phyloP scores from a whole-genome alignment of 148 eudicot species.

The Vaccinium vitisidaea region DNA sequence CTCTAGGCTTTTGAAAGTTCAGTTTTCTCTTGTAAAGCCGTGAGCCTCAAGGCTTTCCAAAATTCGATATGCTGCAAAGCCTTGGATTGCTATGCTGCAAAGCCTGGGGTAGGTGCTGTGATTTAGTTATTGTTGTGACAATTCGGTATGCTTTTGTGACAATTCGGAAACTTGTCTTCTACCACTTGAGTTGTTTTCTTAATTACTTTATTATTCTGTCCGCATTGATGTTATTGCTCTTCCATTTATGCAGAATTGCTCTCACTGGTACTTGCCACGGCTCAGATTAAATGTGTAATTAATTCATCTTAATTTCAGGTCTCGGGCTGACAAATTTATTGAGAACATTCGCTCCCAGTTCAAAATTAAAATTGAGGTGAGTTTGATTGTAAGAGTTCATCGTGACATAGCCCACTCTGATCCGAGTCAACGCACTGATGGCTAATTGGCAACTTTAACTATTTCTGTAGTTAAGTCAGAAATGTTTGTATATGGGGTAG shows the following conservation, averaged over 20 bases:
- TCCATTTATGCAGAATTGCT: neutral
- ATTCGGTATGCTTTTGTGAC: neutral
- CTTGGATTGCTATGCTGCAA: neutral
- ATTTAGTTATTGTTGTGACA: neutral
- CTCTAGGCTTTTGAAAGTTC: neutral
- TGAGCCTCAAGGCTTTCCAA: neutral
- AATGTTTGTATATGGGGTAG: neutral
- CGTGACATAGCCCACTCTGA: neutral
- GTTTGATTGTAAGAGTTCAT: constrained; percentile 8
- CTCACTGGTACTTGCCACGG: neutral
- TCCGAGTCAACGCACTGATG: neutral
- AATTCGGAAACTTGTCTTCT: constrained; percentile 1
- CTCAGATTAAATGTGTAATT: constrained; percentile 6
- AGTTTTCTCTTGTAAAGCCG: neutral
- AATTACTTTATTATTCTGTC: neutral
- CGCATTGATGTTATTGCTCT: neutral
- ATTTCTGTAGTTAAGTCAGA: neutral
- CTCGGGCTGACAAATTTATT: constrained; percentile 58
- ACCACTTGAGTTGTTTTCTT: neutral
- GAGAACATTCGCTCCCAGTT: constrained; percentile 53
- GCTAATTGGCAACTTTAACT: neutral
- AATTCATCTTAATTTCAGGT: constrained; percentile 48
- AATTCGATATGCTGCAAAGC: neutral
- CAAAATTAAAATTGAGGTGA: constrained; percentile 74
- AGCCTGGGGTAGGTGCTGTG: neutral